Conservation (phyloP, 2,329 filamentous ascomycete species). For the Colletotrichum chrysophilum region DNA sequence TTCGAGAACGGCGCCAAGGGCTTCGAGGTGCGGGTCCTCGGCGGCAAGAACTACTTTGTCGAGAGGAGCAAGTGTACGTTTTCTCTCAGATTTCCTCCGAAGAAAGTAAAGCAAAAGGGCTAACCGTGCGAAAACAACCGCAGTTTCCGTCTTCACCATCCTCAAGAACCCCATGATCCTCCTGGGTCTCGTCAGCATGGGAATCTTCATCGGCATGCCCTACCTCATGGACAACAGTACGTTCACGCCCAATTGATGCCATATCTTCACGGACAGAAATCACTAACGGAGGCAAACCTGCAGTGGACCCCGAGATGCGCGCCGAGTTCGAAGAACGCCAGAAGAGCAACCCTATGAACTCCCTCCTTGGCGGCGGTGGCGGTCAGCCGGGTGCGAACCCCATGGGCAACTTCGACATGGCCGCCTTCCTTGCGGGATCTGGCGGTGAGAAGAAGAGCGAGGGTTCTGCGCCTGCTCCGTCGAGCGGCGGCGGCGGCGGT, state of each 20-base stretch:
- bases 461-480: constrained; percentile 33
- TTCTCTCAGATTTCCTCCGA: not conserved
- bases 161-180: constrained; percentile 97
- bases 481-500: constrained; percentile 24
- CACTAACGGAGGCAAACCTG: not conserved
- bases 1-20: constrained; percentile 31
- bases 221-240: constrained; percentile 95
- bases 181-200: constrained; percentile 83
- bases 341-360: constrained; percentile 72
- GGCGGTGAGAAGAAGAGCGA: constrained; percentile 45
- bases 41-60: constrained; percentile 76
- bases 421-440: constrained; percentile 66
- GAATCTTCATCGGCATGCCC: constrained; percentile 88
- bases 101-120: not conserved
- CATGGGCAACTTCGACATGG: constrained; percentile 65
- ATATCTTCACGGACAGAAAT: not conserved
- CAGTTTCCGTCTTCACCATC: constrained; percentile 80
- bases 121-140: not conserved
- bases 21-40: constrained; percentile 68
- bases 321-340: constrained; percentile 93
- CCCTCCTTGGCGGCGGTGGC: constrained; percentile 50
- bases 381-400: constrained; percentile 38
- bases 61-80: constrained; percentile 77
- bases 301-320: constrained; percentile 96
- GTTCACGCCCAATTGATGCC: constrained; percentile 32